Base-by-base conservation (phyloP, 148 eudicot genomes). In the Rheum nobile region DNA sequence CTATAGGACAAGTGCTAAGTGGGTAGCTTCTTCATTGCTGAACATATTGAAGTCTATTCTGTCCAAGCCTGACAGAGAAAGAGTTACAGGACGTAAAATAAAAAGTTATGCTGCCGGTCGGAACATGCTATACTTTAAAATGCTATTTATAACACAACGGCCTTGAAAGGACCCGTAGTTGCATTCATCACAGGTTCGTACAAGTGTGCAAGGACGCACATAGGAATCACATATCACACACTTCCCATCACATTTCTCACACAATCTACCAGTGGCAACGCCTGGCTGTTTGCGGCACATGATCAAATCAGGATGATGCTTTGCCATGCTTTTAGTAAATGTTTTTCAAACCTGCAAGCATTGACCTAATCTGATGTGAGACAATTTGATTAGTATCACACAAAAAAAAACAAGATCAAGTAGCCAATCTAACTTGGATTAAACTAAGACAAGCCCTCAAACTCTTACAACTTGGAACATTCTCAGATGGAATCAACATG, bases 261-360 rank as follows among this genome's bases (percentile, higher is more conserved):
- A 91, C 22, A 89, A 81, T 46, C 93, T 82, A 24, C 93, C 97
- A 71, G 87, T 91, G 43, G 97, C 91, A 29, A 91, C 86, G 67
- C 91, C 93, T 50, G 93, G 91, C 79, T 91, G 89, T 85, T 89
- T 91, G 67, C 93, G 78, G 83, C 97, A 91, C 97, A 91, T 91
- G 68, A 91, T 87, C 72, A 89, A 80, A 85, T 91, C 93, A 16
- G 97, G 93, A 50, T 91, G 93, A 83, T 91, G 97, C 89, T 91
- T 91, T 39, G 97, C 97, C 93, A 89, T 91, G 44, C 38, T 81
- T 79, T 75, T 72, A 5, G 54, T 46, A 48, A 70, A 72, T 37
- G 57, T 67, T 75, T 38, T 29, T 75, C 74, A 32, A 43, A 75
- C 39, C 72, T 71, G 55, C 37, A 38, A 16, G 70, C 70, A 32